A percentile compares a stretch with the other conserved stretches of the same genome.
Evolutionary conservation across 1,284 basidiomycete genomes (phyloP).

Genomic region (Pyrrhoderma lamaoense): DNA sequence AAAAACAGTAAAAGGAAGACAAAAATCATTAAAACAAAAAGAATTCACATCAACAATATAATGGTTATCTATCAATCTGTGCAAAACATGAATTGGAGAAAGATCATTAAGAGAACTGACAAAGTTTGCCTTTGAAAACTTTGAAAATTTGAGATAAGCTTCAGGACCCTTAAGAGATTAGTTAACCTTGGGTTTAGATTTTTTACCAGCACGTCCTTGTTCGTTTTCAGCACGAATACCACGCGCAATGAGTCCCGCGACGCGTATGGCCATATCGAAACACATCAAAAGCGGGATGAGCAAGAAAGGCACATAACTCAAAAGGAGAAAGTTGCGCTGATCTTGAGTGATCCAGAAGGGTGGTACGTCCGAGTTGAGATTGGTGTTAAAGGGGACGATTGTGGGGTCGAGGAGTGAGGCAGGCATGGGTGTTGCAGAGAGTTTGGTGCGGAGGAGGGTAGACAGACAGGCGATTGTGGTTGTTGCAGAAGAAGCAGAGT

Average conservation of each 20-base stretch:
- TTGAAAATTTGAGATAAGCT: too few species aligned
- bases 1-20: too few species aligned
- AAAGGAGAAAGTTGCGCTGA: conserved; percentile 50
- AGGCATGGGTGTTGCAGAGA: conserved; percentile 30
- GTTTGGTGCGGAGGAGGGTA: conserved; percentile 44
- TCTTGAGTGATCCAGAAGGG: conserved; percentile 29
- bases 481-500: conserved; percentile 72
- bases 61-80: too few species aligned
- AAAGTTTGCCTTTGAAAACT: too few species aligned
- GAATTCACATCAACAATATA: too few species aligned
- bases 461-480: conserved; percentile 69
- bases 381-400: background rate
- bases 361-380: background rate
- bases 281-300: conserved; percentile 64
- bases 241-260: conserved; percentile 26
- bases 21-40: too few species aligned
- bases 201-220: background rate
- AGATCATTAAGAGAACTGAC: too few species aligned
- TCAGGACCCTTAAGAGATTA: too few species aligned
- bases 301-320: conserved; percentile 72
- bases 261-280: conserved; percentile 53
- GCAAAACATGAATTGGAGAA: too few species aligned
- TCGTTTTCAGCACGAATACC: conserved; percentile 22
- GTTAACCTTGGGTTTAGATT: too few species aligned
- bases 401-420: conserved; percentile 2